Evolutionary conservation across 2,329 filamentous ascomycete species (phyloP), one percentile per base, ranked within the genome.

Genomic region (Fusarium incarnatum): DNA sequence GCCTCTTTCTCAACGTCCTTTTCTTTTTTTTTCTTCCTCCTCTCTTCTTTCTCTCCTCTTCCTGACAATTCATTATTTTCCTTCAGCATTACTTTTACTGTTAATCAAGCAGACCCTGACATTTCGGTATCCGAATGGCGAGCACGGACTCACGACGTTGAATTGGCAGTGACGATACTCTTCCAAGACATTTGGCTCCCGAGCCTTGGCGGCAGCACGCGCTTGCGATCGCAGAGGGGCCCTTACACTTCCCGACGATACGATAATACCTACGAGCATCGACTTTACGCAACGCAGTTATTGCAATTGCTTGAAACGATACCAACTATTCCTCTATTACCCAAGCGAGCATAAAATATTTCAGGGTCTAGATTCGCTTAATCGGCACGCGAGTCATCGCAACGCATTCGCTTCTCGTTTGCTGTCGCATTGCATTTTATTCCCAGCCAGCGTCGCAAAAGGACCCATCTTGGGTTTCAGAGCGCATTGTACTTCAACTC

Each of bases 161-260:
- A 50, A 55, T n/a, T 45, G 61, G 37, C 44, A 52, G 60, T 50
- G 50, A 54, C 54, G 46, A 52, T 45, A 54, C 32, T 37, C 32
- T 30, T 40, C 41, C 41, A 57, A 68, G 59, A 60, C 56, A 53
- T 66, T 42, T 71, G 66, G 68, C 68, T 72, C 70, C 68, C 68
- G 68, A 71, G 68, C 70, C 72, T 73, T 72, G 68, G 72, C 72
- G 61, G 72, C 72, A 70, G 47, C 56, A 50, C 62, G 47, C 50
- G 58, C 58, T 72, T 73, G 72, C 72, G 63, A 73, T 68, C 59
- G 63, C 57, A 46, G 63, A 73, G 67, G 68, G 61, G 61, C 56
- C 54, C 41, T 62, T 28, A 22, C 27, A 25, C 41, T 50, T 48
- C 47, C 12, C 41, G 49, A 45, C 34, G 56, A 57, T n/a, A 37